Evolutionary conservation across 768 basidiomycete species (phyloP).

Genomic region (Hortiboletus flavorubellus): DNA sequence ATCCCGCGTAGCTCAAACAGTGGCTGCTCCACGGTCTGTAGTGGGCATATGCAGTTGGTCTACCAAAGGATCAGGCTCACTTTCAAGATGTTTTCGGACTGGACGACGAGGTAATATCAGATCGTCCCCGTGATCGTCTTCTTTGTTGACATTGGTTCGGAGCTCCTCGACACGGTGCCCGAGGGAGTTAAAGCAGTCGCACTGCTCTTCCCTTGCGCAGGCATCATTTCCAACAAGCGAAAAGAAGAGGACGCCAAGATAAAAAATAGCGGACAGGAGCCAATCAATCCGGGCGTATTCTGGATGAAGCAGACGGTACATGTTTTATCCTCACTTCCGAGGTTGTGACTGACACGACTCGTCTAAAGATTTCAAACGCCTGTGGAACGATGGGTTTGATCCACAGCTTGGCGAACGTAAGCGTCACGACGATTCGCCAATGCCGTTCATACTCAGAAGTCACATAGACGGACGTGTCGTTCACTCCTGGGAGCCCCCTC

Average conservation of each 20-base stretch:
- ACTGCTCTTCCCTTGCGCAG: slow-evolving; percentile 75
- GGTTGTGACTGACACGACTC: background rate
- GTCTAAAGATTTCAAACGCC: slow-evolving; percentile 69
- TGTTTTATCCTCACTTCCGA: background rate
- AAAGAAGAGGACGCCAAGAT: slow-evolving; percentile 60
- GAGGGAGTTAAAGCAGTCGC: slow-evolving; percentile 80
- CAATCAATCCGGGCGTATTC: slow-evolving; percentile 62
- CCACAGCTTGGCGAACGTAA: slow-evolving; percentile 79
- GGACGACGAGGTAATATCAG: slow-evolving; percentile 51
- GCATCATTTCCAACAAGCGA: slow-evolving; percentile 46
- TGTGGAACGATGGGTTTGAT: slow-evolving; percentile 88
- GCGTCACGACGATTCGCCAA: slow-evolving; percentile 19
- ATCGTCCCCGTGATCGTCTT: background rate
- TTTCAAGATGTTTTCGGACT: slow-evolving; percentile 76
- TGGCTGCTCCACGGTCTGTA: slow-evolving; percentile 18
- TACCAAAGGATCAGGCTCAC: slow-evolving; percentile 44
- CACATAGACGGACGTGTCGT: slow-evolving; percentile 52
- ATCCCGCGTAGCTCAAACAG: background rate
- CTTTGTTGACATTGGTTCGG: background rate
- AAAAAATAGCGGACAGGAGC: slow-evolving; percentile 40
- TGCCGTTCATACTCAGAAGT: slow-evolving; percentile 2
- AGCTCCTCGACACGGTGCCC: slow-evolving; percentile 71
- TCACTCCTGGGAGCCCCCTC: slow-evolving; percentile 56
- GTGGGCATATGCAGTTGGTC: slow-evolving; percentile 70
- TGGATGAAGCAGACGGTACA: slow-evolving; percentile 72